A percentile compares a stretch with the other conserved stretches of the same genome.
Conservation (phyloP, 768 basidiomycete genomes). For the Xerocomus spinulosus region DNA sequence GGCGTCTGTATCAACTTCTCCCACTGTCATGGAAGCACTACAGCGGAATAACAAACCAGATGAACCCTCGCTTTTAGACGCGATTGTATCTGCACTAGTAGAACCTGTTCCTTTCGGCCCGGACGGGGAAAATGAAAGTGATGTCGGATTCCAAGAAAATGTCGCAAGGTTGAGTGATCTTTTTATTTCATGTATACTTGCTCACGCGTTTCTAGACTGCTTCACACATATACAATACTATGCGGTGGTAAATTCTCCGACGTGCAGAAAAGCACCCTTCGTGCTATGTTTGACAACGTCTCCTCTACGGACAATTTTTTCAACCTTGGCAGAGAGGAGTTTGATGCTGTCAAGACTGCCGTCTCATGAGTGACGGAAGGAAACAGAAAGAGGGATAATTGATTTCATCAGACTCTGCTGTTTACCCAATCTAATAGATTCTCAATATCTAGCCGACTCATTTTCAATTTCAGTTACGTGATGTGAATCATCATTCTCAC, state of each 20-base stretch:
- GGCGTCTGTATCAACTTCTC: slow-evolving; percentile 45
- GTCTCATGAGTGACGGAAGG: slow-evolving; percentile 20
- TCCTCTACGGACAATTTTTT: slow-evolving; percentile 19
- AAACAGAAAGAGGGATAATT: slow-evolving; percentile 11
- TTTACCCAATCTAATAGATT: slow-evolving; percentile 14
- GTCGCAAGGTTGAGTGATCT: slow-evolving; percentile 40
- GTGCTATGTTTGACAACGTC: slow-evolving; percentile 22
- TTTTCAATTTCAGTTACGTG: slow-evolving; percentile 23
- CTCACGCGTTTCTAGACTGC: slow-evolving; percentile 33
- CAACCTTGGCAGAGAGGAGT: slow-evolving; percentile 28
- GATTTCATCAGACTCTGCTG: slow-evolving; percentile 7
- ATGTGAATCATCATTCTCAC: slow-evolving; percentile 13
- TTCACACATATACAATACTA: slow-evolving; percentile 47
- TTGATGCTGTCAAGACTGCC: slow-evolving; percentile 17
- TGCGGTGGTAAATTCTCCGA: slow-evolving; percentile 35
- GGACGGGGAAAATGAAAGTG: slow-evolving; percentile 62
- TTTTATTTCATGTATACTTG: neutral
- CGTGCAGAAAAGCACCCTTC: slow-evolving; percentile 29
- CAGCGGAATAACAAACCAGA: slow-evolving; percentile 28
- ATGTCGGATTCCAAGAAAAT: slow-evolving; percentile 65
- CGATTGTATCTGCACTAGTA: slow-evolving; percentile 49
- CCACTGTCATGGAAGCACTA: slow-evolving; percentile 47
- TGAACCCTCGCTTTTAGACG: slow-evolving; percentile 38
- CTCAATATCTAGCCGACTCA: slow-evolving; percentile 25
- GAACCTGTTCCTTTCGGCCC: slow-evolving; percentile 58